These are phyloP conservation scores for Lunularia cruciata DNA, from an alignment of 225 moss, liverwort and hornwort genomes.

Conservation along the genomic window DNA sequence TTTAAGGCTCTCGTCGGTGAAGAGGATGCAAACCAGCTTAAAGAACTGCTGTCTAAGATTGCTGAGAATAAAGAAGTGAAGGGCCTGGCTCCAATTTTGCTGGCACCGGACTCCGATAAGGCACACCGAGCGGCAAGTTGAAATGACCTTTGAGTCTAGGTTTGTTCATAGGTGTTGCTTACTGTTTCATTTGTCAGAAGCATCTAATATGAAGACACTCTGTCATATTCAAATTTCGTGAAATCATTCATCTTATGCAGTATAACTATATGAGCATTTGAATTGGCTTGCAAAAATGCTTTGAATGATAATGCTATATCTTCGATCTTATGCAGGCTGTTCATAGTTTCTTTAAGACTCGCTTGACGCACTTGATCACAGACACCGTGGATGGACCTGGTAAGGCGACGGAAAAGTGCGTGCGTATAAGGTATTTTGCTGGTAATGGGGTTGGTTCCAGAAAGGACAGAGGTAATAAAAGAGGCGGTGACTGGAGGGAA, in stretches of 20 bases:
- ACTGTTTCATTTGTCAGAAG: conserved; percentile 5
- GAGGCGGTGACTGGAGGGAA: conserved; percentile 56
- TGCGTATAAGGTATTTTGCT: conserved; percentile 72
- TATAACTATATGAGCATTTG: no score
- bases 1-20: conserved; percentile 75
- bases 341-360: conserved; percentile 80
- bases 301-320: background rate
- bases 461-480: conserved; percentile 45
- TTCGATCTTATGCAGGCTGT: conserved; percentile 58
- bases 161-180: conserved; percentile 28
- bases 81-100: conserved; percentile 57
- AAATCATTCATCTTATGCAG: no score
- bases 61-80: conserved; percentile 51
- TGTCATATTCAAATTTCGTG: background rate
- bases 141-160: conserved; percentile 31
- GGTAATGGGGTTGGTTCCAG: conserved; percentile 45
- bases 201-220: background rate
- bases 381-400: conserved; percentile 86
- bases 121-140: conserved; percentile 74
- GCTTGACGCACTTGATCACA: conserved; percentile 69
- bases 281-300: background rate
- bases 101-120: conserved; percentile 87
- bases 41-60: conserved; percentile 59
- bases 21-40: conserved; percentile 57
- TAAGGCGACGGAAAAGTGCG: conserved; percentile 63